phyloP scores from a whole-genome alignment of 371 early-diverging fungal species.

The Mortierella sp. region DNA sequence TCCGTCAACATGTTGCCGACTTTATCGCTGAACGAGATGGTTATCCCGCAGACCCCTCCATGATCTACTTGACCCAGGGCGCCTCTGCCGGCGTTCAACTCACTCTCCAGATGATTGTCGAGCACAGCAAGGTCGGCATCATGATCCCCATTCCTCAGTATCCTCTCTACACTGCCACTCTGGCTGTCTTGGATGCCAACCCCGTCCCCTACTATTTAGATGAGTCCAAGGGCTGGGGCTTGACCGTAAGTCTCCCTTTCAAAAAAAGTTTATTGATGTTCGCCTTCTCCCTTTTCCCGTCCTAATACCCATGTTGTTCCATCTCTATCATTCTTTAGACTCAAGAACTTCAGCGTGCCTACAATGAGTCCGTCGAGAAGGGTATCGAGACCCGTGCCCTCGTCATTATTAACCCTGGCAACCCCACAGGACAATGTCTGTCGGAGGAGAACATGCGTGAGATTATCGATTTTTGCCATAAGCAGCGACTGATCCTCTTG shows the following conservation, averaged over 20 bases:
- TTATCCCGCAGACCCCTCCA: slow-evolving; percentile 80
- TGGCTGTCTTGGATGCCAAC: slow-evolving; percentile 82
- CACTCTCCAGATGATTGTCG: slow-evolving; percentile 83
- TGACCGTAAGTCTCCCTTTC: slow-evolving; percentile 56
- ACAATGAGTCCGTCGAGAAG: slow-evolving; percentile 72
- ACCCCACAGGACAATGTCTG: slow-evolving; percentile 96
- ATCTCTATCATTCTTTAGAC: slow-evolving; percentile 23
- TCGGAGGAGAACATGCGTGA: slow-evolving; percentile 84
- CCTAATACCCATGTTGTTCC: neutral
- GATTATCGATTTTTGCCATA: slow-evolving; percentile 88
- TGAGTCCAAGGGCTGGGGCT: slow-evolving; percentile 87
- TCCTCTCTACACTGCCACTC: slow-evolving; percentile 97
- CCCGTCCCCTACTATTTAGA: slow-evolving; percentile 94
- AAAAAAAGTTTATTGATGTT: neutral
- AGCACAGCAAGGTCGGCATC: slow-evolving; percentile 84
- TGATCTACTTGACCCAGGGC: slow-evolving; percentile 93
- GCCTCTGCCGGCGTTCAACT: slow-evolving; percentile 92
- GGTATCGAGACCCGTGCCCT: slow-evolving; percentile 93
- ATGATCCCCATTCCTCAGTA: slow-evolving; percentile 99
- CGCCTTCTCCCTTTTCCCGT: neutral
- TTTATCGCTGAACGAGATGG: slow-evolving; percentile 89
- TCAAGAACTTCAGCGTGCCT: slow-evolving; percentile 67
- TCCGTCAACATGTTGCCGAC: slow-evolving; percentile 88
- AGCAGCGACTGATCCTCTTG: slow-evolving; percentile 83
- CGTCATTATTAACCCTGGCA: slow-evolving; percentile 98